Percentiles rank a stretch among this genome's conserved stretches.
These are phyloP conservation scores for Plenodomus biglobosus DNA, from an alignment of 2,329 filamentous ascomycete genomes.

Conservation along the genomic window DNA sequence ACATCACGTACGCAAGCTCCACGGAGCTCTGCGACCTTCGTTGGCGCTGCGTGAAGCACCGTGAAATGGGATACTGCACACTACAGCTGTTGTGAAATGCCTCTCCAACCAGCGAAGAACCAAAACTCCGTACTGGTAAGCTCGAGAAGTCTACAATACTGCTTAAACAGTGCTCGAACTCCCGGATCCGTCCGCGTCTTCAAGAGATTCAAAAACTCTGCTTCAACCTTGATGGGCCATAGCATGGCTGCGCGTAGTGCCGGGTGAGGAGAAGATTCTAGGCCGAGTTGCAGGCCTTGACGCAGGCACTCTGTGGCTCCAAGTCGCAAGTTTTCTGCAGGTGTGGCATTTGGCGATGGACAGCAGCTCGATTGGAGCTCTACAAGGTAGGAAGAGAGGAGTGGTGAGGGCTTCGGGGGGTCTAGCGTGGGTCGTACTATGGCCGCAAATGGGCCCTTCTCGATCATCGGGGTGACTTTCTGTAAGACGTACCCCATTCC, in stretches of 20 bases:
- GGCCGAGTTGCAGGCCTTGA: slow-evolving; percentile 17
- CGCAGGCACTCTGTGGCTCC: slow-evolving; percentile 19
- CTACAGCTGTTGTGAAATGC: slow-evolving; percentile 18
- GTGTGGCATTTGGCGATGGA: slow-evolving; percentile 6
- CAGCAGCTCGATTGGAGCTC: slow-evolving; percentile 19
- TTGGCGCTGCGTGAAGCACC: too few species aligned
- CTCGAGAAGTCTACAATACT: slow-evolving; percentile 26
- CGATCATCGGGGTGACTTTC: slow-evolving; percentile 17
- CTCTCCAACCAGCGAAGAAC: slow-evolving; percentile 26
- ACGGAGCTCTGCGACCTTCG: too few species aligned
- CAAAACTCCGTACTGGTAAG: slow-evolving; percentile 27
- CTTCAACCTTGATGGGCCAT: slow-evolving; percentile 26
- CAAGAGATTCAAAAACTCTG: slow-evolving; percentile 21
- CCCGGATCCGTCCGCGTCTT: slow-evolving; percentile 13
- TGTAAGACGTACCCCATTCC: slow-evolving; percentile 30
- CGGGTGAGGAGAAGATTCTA: slow-evolving; percentile 25
- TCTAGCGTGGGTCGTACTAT: slow-evolving; percentile 14
- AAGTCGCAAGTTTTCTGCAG: slow-evolving; percentile 6
- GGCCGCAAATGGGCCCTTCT: slow-evolving; percentile 25
- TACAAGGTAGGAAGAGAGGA: slow-evolving; percentile 24
- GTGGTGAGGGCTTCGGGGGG: slow-evolving; percentile 16
- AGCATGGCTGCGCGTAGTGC: slow-evolving; percentile 22
- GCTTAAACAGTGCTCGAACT: slow-evolving; percentile 16
- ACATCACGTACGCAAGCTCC: too few species aligned
- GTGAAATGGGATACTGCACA: not conserved